Conservation (phyloP, 2,329 filamentous ascomycete genomes). For the Aspergillus novofumigatus region DNA sequence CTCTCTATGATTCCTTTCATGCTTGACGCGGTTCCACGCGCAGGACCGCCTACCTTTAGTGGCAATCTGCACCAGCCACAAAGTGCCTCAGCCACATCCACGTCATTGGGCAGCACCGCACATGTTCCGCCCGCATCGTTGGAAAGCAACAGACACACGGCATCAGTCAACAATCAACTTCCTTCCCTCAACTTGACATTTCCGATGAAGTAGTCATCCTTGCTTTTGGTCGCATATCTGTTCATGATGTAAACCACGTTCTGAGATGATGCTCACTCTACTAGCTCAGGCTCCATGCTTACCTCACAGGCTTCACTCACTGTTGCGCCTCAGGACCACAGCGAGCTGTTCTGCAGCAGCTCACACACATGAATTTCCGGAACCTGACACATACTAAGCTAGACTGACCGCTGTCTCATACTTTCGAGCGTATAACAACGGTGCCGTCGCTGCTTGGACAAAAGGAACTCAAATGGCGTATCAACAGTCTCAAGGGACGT, state of each 20-base stretch:
- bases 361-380: constrained; percentile 1
- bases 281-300: constrained; percentile 11
- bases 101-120: constrained; percentile 28
- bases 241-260: background rate
- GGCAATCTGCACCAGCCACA: constrained; percentile 13
- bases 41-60: constrained; percentile 13
- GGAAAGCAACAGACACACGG: background rate
- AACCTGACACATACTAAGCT: constrained; percentile 7
- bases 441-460: constrained; percentile 5
- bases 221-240: background rate
- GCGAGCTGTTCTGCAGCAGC: constrained; percentile 14
- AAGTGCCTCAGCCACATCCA: constrained; percentile 21
- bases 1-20: background rate
- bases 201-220: background rate
- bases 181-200: background rate
- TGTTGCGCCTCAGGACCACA: constrained; percentile 4
- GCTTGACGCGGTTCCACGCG: constrained; percentile 11
- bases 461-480: constrained; percentile 30
- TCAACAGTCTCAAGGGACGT: constrained; percentile 33
- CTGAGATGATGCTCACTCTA: constrained; percentile 12
- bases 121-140: constrained; percentile 3
- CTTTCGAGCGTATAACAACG: background rate
- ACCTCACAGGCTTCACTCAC: constrained; percentile 8
- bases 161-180: background rate
- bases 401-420: background rate